Percentiles rank a stretch among this genome's conserved stretches.
phyloP scores from a whole-genome alignment of 2,329 filamentous ascomycete genomes.

The Pseudogymnoascus sp. region DNA sequence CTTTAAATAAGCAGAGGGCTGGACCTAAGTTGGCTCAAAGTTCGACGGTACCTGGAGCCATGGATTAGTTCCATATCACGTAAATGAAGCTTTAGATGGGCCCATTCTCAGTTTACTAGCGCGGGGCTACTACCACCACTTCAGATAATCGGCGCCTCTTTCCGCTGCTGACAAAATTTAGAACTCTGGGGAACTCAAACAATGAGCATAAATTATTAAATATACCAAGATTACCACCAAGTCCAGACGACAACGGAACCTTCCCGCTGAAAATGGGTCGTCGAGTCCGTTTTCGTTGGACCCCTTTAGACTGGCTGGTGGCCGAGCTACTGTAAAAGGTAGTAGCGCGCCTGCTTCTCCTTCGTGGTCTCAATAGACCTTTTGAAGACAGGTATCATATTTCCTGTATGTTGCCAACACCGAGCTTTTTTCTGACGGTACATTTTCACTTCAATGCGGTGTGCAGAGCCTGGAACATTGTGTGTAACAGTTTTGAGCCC shows the following conservation, averaged over 20 bases:
- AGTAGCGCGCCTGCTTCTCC: background rate
- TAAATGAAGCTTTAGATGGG: background rate
- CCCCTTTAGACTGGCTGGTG: background rate
- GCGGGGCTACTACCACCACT: background rate
- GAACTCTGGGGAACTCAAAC: background rate
- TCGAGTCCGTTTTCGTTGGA: background rate
- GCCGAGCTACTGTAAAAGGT: background rate
- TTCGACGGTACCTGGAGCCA: background rate
- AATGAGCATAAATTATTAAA: background rate
- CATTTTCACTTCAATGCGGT: background rate
- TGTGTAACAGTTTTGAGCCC: background rate
- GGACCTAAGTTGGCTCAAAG: background rate
- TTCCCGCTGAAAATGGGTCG: background rate
- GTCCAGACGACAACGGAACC: background rate
- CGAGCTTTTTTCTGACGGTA: background rate
- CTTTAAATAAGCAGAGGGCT: background rate
- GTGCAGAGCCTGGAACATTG: background rate
- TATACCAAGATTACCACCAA: background rate
- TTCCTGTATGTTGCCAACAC: background rate
- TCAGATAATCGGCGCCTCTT: background rate
- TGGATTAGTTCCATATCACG: background rate
- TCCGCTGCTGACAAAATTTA: background rate
- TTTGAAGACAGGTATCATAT: background rate
- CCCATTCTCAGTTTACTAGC: slow-evolving; percentile 7
- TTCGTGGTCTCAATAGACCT: background rate